Evolutionary conservation across 2,329 filamentous ascomycete species (phyloP), one percentile per base, ranked within the genome.

Genomic region (Fusarium redolens): DNA sequence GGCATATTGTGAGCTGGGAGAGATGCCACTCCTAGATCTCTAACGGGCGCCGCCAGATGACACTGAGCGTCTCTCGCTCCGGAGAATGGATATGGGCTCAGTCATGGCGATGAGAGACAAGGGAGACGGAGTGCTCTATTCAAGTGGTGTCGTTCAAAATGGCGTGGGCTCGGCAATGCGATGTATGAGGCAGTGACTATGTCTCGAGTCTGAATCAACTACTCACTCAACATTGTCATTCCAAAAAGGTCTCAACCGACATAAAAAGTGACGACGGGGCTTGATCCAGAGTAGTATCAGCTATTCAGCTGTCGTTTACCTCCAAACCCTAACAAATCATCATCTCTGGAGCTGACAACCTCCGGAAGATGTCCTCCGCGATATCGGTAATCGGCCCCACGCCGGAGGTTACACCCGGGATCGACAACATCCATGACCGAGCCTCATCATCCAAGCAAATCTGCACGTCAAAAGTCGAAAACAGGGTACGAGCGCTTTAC

Each of bases 391-490:
- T 33, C 70, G 61, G 70, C 70, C 66, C 70, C 70, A 55, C 57
- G n/a, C 13, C 48, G 66, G 70, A 73, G 70, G 66, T 52, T 57
- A 40, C 66, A 57, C n/a, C 31, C 44, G 70, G 57, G 70, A 73
- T 73, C 61, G 51, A 70, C 41, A 30, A 8, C 44, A 71, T 68
- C 68, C 68, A 55, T 63, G 65, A 44, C 22, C 11, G 68, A 71
- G 68, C 62, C 68, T 71, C 68, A 71, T 40, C 13, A 31, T 35
- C 4, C 38, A 47, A 20, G 43, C 25, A 62, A 45, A 40, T 22
- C n/a, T 37, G 47, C 40, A 44, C 12, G n/a, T 37, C 38, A 37
- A 50, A 30, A 20, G 28, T 31, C 28, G 33, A 52, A 67, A 71
- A 62, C 67, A 71, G 56, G 68, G 57, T 40, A 40, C 17, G 40